Evolutionary conservation across 2,329 filamentous ascomycete species (phyloP), one percentile per base, ranked within the genome.

Genomic region (Aspergillus fumigatus): DNA sequence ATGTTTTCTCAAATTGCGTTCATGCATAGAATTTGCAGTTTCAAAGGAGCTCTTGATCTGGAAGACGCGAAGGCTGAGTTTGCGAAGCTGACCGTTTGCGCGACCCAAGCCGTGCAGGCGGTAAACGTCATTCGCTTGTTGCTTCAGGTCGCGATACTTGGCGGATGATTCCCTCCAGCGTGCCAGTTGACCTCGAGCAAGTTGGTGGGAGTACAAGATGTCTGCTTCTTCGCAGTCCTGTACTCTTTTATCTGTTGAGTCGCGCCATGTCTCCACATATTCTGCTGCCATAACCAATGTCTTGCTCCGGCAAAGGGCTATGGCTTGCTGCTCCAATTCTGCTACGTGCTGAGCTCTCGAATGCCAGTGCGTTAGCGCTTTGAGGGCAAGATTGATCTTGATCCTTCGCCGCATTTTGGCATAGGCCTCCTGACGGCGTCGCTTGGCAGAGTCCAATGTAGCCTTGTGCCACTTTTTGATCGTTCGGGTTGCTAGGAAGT

Each of bases 41-140:
- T 84, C 78, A 9, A 75, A 68, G 25, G 77, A 77, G 52, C 79
- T 78, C 25, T 75, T 74, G 4, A 82, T 71, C 43, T 83, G 82
- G 70, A 86, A 86, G 2, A 82, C 72, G 7, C 78, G 78, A 70
- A 84, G 81, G 53, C 81, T 83, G n/a, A 86, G 70, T 63, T 79
- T 82, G 65, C 81, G 82, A 55, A 86, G 71, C 25, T 75, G 76
- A 14, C 71, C 72, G 10, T 75, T 74, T 14, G 82, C 79, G 3
- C 77, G 70, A 25, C 76, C 70, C 11, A 81, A 75, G 4, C 79
- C 70, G 45, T 77, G 78, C 56, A 80, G 73, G 26, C 78, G 75
- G 51, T 76, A 67, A 38, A 83, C 73, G 1, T 72, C 68, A 3
- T 73, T 57, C 11, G 83, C 83, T 64, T 79, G 75, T 25, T 76